phyloP scores from a whole-genome alignment of 73 alveolate genomes.

The Paramecium primaurelia region DNA sequence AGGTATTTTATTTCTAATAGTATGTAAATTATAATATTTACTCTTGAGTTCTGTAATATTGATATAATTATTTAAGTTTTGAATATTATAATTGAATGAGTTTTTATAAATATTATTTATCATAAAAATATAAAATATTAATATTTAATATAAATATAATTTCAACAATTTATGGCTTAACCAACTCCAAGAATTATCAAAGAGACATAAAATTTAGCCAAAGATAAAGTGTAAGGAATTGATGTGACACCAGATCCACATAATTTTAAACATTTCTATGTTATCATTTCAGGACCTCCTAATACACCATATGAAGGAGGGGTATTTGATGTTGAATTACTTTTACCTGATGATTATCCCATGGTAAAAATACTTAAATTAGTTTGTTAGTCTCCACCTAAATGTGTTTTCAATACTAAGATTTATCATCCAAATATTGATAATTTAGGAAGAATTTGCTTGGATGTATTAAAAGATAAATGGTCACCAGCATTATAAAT shows the following conservation, averaged over 20 bases:
- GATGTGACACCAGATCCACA: conserved; percentile 56
- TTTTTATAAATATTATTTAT: background rate
- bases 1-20: background rate
- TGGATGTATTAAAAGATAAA: conserved; percentile 86
- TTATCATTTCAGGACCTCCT: conserved; percentile 45
- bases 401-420: conserved; percentile 87
- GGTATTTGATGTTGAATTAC: conserved; percentile 76
- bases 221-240: conserved; percentile 52
- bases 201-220: background rate
- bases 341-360: conserved; percentile 91
- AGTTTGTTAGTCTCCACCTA: conserved; percentile 75
- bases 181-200: conserved; percentile 63
- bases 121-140: background rate
- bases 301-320: conserved; percentile 83
- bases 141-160: background rate
- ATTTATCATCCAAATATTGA: conserved; percentile 95
- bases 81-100: background rate
- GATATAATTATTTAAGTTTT: background rate
- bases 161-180: conserved; percentile 50
- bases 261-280: conserved; percentile 56
- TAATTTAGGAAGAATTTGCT: conserved; percentile 90
- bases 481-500: conserved; percentile 96
- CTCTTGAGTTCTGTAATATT: background rate
- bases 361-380: conserved; percentile 56
- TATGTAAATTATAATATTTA: too few relatives aligned